These are phyloP conservation scores for Lentinus tigrinus DNA, from an alignment of 768 basidiomycete species.

Conservation along the genomic window DNA sequence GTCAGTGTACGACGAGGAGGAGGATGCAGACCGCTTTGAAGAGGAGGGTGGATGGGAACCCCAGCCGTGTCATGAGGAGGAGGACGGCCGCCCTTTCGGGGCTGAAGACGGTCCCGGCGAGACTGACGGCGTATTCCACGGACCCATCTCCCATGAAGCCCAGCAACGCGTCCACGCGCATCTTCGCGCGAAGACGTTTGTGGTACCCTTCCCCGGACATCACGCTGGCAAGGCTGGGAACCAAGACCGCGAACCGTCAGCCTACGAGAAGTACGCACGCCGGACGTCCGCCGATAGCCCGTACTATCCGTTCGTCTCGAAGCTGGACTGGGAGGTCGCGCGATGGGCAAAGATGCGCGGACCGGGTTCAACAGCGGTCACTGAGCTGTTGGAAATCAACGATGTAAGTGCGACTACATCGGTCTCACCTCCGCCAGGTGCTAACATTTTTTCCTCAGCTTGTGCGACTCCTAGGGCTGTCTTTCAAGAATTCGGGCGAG, in stretches of 20 bases:
- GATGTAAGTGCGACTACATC: slow-evolving; percentile 25
- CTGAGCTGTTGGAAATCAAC: slow-evolving; percentile 38
- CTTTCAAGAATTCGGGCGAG: slow-evolving; percentile 31
- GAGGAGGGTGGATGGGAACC: background rate
- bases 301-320: slow-evolving; percentile 34
- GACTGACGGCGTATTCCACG: background rate
- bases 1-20: background rate
- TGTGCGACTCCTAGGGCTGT: slow-evolving; percentile 29
- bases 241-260: too few relatives aligned
- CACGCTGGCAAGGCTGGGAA: background rate
- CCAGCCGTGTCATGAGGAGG: background rate
- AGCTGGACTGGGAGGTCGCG: slow-evolving; percentile 41
- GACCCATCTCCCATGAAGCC: too few relatives aligned
- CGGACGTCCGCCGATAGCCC: background rate
- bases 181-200: background rate
- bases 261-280: background rate
- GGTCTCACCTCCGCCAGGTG: background rate
- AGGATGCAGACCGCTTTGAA: background rate
- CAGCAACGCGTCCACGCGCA: background rate
- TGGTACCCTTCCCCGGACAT: background rate
- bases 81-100: too few relatives aligned
- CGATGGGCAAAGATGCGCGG: slow-evolving; percentile 41
- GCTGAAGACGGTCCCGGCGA: background rate
- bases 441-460: background rate
- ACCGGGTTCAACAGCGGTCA: slow-evolving; percentile 36